Evolutionary conservation across 2,329 filamentous ascomycete genomes (phyloP).

Genomic region (Pestalotiopsis fici): DNA sequence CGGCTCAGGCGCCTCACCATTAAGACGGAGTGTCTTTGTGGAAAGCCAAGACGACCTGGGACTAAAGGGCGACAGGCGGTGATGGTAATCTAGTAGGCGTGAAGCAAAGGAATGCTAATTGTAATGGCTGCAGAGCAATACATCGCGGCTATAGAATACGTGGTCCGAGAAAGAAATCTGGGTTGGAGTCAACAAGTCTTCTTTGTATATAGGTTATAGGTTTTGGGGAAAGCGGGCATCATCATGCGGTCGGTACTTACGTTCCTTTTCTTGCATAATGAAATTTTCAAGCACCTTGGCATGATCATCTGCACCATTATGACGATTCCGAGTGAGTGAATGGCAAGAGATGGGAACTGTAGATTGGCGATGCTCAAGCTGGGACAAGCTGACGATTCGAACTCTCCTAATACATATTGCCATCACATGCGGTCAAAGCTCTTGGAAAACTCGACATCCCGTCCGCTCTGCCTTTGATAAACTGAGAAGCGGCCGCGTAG

Average conservation of each 20-base stretch:
- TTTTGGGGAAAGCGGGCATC: not conserved
- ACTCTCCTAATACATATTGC: too few relatives aligned
- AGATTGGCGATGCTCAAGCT: too few relatives aligned
- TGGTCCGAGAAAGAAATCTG: not conserved
- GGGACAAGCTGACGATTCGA: too few relatives aligned
- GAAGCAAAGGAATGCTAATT: not conserved
- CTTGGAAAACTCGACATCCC: too few relatives aligned
- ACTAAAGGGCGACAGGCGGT: constrained; percentile 4
- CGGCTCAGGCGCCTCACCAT: constrained; percentile 9
- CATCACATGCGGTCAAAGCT: too few relatives aligned
- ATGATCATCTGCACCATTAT: too few relatives aligned
- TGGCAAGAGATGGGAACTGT: too few relatives aligned
- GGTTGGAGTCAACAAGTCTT: not conserved
- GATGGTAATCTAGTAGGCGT: not conserved
- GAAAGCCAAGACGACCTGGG: constrained; percentile 43
- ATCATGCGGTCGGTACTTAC: not conserved
- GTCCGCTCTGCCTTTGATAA: too few relatives aligned
- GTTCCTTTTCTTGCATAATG: constrained; percentile 2
- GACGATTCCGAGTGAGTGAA: too few relatives aligned
- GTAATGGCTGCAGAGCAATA: not conserved
- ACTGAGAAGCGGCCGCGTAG: too few relatives aligned
- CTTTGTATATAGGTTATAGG: not conserved
- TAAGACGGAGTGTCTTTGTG: constrained; percentile 40
- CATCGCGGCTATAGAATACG: constrained; percentile 1
- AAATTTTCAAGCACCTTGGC: not conserved